A percentile compares a stretch with the other conserved stretches of the same genome.
phyloP scores from a whole-genome alignment of 257 asterid species.

The Ajuga chamaepitys region DNA sequence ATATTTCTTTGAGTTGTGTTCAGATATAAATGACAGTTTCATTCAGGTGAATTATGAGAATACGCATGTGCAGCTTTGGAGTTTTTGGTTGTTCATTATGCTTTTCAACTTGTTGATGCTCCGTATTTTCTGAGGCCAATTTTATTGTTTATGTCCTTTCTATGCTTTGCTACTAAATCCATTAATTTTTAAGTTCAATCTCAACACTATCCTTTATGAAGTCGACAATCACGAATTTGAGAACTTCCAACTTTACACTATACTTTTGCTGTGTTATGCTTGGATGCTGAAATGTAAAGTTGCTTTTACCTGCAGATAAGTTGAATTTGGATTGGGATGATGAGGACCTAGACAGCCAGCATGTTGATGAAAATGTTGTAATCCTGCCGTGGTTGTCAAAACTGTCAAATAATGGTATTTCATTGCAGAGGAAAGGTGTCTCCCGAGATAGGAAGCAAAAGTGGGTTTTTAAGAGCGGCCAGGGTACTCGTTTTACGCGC shows the following conservation, averaged over 20 bases:
- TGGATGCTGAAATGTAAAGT: slow-evolving; percentile 11
- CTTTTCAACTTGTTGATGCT: not conserved
- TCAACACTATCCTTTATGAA: not conserved
- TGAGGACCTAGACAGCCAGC: not conserved
- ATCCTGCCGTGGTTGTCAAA: slow-evolving; percentile 35
- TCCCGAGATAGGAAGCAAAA: slow-evolving; percentile 58
- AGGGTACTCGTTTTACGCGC: slow-evolving; percentile 23
- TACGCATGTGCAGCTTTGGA: slow-evolving; percentile 5
- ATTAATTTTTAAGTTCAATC: slow-evolving; percentile 6
- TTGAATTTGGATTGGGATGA: slow-evolving; percentile 36
- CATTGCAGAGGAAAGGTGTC: slow-evolving; percentile 41
- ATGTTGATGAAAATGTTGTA: slow-evolving; percentile 14
- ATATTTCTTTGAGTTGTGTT: slow-evolving; percentile 1
- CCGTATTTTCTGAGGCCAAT: not conserved
- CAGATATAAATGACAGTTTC: not conserved
- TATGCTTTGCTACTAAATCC: not conserved
- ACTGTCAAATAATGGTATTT: slow-evolving; percentile 18
- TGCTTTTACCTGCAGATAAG: slow-evolving; percentile 40
- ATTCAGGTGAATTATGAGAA: not conserved
- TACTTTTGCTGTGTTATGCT: slow-evolving; percentile 1
- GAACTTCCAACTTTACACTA: not conserved
- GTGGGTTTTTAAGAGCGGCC: slow-evolving; percentile 30
- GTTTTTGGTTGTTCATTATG: slow-evolving; percentile 3
- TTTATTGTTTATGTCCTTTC: not conserved
- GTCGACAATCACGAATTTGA: not conserved